These are phyloP conservation scores for Diddensiella transvaalensis DNA, from an alignment of 805 yeast species.

Conservation along the genomic window DNA sequence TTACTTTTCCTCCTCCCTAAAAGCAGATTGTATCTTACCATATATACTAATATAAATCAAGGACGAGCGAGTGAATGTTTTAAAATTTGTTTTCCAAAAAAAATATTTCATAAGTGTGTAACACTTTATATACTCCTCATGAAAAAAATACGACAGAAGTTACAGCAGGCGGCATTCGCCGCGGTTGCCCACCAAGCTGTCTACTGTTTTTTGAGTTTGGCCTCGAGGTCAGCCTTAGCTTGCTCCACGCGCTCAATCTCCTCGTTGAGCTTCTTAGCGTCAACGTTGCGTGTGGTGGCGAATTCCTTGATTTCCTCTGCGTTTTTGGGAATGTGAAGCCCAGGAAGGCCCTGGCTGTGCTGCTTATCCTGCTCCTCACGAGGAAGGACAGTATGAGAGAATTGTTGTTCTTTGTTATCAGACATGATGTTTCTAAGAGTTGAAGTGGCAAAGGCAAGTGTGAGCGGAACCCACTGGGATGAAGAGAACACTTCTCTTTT, in stretches of 20 bases:
- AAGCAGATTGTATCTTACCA: too few relatives aligned
- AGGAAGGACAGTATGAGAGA: slow-evolving; percentile 34
- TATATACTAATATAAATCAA: too few relatives aligned
- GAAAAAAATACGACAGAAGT: too few relatives aligned
- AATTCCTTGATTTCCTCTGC: slow-evolving; percentile 67
- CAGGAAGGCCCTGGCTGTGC: slow-evolving; percentile 33
- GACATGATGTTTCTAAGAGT: slow-evolving; percentile 17
- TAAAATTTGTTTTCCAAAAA: too few relatives aligned
- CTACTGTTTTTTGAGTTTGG: background rate
- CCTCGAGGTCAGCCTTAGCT: slow-evolving; percentile 13
- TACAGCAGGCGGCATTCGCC: background rate
- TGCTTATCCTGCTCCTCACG: slow-evolving; percentile 25
- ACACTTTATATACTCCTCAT: too few relatives aligned
- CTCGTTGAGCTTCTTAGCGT: slow-evolving; percentile 54
- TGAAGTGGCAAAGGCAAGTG: slow-evolving; percentile 4
- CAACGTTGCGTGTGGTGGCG: slow-evolving; percentile 50
- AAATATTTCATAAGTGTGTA: too few relatives aligned
- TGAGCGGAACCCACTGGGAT: too few relatives aligned
- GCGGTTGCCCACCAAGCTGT: background rate
- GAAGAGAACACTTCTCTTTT: too few relatives aligned
- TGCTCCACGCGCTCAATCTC: slow-evolving; percentile 32
- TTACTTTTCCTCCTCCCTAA: too few relatives aligned
- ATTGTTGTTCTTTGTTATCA: slow-evolving; percentile 19
- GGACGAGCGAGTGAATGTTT: too few relatives aligned
- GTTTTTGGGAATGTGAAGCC: slow-evolving; percentile 61